phyloP scores from a whole-genome alignment of 2,329 filamentous ascomycete genomes.

The Exophiala oligosperma region DNA sequence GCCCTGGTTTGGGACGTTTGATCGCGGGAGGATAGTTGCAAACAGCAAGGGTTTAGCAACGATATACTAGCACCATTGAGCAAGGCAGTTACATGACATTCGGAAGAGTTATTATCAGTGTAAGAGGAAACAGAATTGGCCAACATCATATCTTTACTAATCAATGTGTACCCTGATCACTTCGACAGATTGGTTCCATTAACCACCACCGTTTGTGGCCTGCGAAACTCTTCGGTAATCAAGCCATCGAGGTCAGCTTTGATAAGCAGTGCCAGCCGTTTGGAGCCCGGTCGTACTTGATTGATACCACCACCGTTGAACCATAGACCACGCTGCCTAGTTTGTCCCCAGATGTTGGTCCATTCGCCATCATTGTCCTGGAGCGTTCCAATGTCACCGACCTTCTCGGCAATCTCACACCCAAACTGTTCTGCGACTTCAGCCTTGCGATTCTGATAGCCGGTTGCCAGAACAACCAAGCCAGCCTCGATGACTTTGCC shows the following conservation, averaged over 20 bases:
- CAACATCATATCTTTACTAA: too few relatives aligned
- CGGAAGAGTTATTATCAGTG: too few relatives aligned
- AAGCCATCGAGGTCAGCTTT: background rate
- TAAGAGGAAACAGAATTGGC: too few relatives aligned
- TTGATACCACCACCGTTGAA: background rate
- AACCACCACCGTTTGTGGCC: background rate
- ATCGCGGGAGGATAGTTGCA: too few relatives aligned
- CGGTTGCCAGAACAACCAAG: constrained; percentile 63
- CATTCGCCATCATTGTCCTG: background rate
- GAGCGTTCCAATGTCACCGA: too few relatives aligned
- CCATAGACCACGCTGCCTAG: background rate
- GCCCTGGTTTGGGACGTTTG: too few relatives aligned
- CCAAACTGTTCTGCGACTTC: background rate
- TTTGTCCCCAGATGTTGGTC: background rate
- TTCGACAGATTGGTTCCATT: too few relatives aligned
- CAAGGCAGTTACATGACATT: too few relatives aligned
- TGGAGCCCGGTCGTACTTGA: background rate
- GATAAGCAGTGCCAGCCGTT: background rate
- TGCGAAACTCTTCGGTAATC: background rate
- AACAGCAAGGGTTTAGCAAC: too few relatives aligned
- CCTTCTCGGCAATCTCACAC: background rate
- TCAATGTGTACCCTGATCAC: too few relatives aligned
- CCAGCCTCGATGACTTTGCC: constrained; percentile 52
- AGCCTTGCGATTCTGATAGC: constrained; percentile 56
- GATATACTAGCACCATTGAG: too few relatives aligned